Percentiles rank a stretch among this genome's conserved stretches.
phyloP scores from a whole-genome alignment of 352 stramenopile genomes.

The Globisporangium abappressorium region DNA sequence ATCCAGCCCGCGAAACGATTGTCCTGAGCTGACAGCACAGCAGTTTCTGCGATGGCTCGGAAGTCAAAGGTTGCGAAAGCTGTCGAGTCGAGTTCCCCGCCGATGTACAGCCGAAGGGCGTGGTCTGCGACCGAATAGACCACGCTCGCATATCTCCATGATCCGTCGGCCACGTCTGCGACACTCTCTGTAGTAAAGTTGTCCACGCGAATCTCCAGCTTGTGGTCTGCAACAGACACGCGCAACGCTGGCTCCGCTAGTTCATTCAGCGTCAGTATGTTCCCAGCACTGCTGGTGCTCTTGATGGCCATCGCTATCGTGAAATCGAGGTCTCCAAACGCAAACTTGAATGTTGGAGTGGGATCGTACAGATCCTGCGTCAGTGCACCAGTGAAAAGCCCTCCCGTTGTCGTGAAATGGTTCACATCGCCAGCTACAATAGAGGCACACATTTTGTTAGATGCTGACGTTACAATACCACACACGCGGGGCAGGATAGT shows the following conservation, averaged over 20 bases:
- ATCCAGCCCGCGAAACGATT: conserved; percentile 45
- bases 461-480: not conserved
- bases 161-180: not conserved
- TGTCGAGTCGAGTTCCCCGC: conserved; percentile 7
- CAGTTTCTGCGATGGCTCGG: conserved; percentile 6
- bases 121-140: not conserved
- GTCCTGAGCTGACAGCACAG: conserved; percentile 22
- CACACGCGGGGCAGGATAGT: not conserved
- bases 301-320: conserved; percentile 30
- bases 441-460: not conserved
- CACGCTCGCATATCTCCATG: conserved; percentile 13
- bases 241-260: not conserved
- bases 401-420: conserved; percentile 3
- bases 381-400: conserved; percentile 1
- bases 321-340: conserved; percentile 51
- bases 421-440: not conserved
- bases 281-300: not conserved
- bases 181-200: not conserved
- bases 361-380: conserved; percentile 8
- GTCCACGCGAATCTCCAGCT: not conserved
- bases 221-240: conserved; percentile 2
- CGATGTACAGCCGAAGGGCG: not conserved
- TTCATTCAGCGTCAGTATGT: conserved; percentile 8
- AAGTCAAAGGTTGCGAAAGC: not conserved
- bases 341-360: conserved; percentile 19